Evolutionary conservation across 495 filamentous ascomycete species (phyloP).

Genomic region (Amphirosellinia nigrospora): DNA sequence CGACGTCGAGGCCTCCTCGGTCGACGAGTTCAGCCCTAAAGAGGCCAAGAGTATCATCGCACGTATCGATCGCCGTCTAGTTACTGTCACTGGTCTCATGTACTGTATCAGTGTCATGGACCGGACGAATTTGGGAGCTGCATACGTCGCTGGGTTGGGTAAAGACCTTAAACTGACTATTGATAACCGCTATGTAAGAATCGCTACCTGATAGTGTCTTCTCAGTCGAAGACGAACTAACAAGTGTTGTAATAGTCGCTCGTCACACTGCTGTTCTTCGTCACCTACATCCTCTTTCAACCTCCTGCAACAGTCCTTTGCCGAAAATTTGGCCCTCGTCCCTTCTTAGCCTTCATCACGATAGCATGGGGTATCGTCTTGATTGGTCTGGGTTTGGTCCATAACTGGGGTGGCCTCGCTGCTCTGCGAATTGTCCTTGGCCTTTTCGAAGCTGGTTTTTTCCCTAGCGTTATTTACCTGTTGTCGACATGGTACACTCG

Average conservation of each 20-base stretch:
- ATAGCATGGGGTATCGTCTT: slow-evolving; percentile 54
- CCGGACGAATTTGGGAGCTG: slow-evolving; percentile 63
- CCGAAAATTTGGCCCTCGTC: slow-evolving; percentile 62
- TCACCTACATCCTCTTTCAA: slow-evolving; percentile 65
- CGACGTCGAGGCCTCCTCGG: slow-evolving; percentile 31
- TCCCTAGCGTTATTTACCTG: slow-evolving; percentile 65
- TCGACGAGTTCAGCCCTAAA: slow-evolving; percentile 32
- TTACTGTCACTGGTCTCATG: slow-evolving; percentile 60
- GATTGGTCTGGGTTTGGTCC: slow-evolving; percentile 64
- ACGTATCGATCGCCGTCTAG: slow-evolving; percentile 63
- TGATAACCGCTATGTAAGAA: slow-evolving; percentile 49
- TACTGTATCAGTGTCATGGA: slow-evolving; percentile 70
- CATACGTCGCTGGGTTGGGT: slow-evolving; percentile 61
- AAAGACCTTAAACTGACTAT: slow-evolving; percentile 53
- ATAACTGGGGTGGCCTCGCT: slow-evolving; percentile 55
- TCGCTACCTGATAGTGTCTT: neutral
- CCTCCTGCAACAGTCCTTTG: slow-evolving; percentile 55
- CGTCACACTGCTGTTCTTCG: slow-evolving; percentile 66
- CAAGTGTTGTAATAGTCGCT: slow-evolving; percentile 43
- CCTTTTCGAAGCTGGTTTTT: slow-evolving; percentile 66
- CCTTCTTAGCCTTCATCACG: slow-evolving; percentile 58
- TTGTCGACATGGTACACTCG: slow-evolving; percentile 66
- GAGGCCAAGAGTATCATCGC: slow-evolving; percentile 53
- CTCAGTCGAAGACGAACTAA: slow-evolving; percentile 8
- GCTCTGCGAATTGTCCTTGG: slow-evolving; percentile 65